Conservation (phyloP, 768 basidiomycete genomes). For the Suillus tomentosus region DNA sequence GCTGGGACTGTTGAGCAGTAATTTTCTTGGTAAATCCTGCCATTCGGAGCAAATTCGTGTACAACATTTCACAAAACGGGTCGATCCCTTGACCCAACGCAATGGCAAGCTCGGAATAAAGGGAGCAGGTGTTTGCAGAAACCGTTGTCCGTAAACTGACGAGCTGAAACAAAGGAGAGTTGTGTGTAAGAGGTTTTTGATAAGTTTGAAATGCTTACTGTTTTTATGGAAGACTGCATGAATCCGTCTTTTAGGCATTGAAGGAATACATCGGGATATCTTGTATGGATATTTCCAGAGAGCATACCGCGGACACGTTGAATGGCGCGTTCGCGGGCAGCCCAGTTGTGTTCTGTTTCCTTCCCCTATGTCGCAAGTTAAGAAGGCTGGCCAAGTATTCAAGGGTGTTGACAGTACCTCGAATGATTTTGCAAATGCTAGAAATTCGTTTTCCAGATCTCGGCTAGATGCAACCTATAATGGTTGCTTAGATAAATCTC, state of each 20-base stretch:
- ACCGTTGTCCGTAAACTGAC: slow-evolving; percentile 91
- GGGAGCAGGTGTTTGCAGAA: slow-evolving; percentile 70
- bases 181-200: not conserved
- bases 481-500: slow-evolving; percentile 10
- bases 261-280: slow-evolving; percentile 76
- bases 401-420: slow-evolving; percentile 51
- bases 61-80: slow-evolving; percentile 73
- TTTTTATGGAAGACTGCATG: slow-evolving; percentile 81
- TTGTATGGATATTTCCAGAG: slow-evolving; percentile 76
- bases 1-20: slow-evolving; percentile 82
- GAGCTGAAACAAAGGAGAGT: slow-evolving; percentile 50
- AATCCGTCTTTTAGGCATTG: slow-evolving; percentile 74
- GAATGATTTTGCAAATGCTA: slow-evolving; percentile 75
- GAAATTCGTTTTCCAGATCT: slow-evolving; percentile 87
- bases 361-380: slow-evolving; percentile 63
- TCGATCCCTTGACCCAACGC: slow-evolving; percentile 72
- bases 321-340: slow-evolving; percentile 73
- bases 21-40: slow-evolving; percentile 92
- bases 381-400: not conserved
- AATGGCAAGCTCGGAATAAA: slow-evolving; percentile 74
- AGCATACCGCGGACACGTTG: slow-evolving; percentile 86
- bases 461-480: slow-evolving; percentile 76
- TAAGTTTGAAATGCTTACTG: slow-evolving; percentile 51
- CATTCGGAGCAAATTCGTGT: slow-evolving; percentile 83
- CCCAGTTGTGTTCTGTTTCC: slow-evolving; percentile 98